These are phyloP conservation scores for Quercus alba DNA, from an alignment of 306 rosid species.

Conservation along the genomic window DNA sequence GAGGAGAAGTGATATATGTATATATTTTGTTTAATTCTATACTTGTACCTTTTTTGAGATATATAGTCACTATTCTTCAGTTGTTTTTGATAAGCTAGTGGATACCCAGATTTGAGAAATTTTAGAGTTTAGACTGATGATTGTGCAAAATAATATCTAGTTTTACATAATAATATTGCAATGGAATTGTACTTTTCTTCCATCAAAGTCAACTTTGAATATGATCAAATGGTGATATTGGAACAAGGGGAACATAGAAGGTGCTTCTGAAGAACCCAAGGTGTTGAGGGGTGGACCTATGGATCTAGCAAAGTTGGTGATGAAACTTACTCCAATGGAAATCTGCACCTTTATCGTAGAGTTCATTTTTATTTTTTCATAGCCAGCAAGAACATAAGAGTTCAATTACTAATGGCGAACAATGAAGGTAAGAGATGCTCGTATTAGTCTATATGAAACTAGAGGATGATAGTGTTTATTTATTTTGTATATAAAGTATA, in stretches of 20 bases:
- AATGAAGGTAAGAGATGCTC: background rate
- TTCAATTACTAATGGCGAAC: slow-evolving; percentile 11
- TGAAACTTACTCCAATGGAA: no score
- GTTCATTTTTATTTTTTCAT: no score
- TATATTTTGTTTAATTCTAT: slow-evolving; percentile 1
- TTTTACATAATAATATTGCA: background rate
- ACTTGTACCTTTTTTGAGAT: background rate
- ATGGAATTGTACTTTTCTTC: background rate
- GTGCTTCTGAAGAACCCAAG: no score
- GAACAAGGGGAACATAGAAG: no score
- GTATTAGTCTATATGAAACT: background rate
- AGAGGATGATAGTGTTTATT: background rate
- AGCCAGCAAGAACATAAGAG: background rate
- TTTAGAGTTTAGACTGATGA: background rate
- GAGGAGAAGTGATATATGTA: slow-evolving; percentile 58
- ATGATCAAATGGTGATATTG: no score
- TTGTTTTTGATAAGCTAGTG: background rate
- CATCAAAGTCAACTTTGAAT: no score
- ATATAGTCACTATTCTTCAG: background rate
- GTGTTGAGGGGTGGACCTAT: no score
- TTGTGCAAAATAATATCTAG: background rate
- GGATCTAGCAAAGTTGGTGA: no score
- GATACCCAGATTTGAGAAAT: background rate
- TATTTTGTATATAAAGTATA: background rate
- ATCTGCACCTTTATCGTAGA: no score